These are phyloP conservation scores for Citeromyces nyonsensis DNA, from an alignment of 805 yeast species.

Conservation along the genomic window DNA sequence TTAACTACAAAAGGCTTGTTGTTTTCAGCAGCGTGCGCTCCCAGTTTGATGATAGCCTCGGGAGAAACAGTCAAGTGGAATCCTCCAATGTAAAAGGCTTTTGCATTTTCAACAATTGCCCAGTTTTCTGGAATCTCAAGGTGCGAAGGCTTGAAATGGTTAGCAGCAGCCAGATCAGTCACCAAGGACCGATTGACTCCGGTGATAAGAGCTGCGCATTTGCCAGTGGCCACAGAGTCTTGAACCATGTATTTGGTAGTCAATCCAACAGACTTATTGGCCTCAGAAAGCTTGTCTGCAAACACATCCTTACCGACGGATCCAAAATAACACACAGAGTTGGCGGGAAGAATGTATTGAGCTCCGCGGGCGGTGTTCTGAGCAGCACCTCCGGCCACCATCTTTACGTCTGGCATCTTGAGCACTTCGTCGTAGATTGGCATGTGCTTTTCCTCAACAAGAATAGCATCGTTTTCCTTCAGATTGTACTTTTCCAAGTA, in stretches of 20 bases:
- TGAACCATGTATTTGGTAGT: slow-evolving; percentile 75
- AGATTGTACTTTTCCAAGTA: slow-evolving; percentile 70
- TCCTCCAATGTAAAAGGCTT: slow-evolving; percentile 91
- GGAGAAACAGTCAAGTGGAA: slow-evolving; percentile 97
- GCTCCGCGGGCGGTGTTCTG: slow-evolving; percentile 99
- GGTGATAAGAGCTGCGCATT: slow-evolving; percentile 86
- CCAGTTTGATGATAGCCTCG: slow-evolving; percentile 79
- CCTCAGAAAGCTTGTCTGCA: slow-evolving; percentile 65
- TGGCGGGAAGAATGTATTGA: slow-evolving; percentile 70
- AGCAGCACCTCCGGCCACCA: slow-evolving; percentile 98
- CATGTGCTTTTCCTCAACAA: slow-evolving; percentile 68
- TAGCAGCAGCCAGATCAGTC: slow-evolving; percentile 96
- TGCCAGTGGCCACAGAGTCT: slow-evolving; percentile 73
- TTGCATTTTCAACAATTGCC: slow-evolving; percentile 68
- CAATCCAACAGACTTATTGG: slow-evolving; percentile 83
- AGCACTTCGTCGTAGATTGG: slow-evolving; percentile 77
- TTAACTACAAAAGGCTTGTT: slow-evolving; percentile 72
- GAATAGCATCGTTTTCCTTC: slow-evolving; percentile 88
- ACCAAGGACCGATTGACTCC: slow-evolving; percentile 85
- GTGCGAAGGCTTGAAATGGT: slow-evolving; percentile 85
- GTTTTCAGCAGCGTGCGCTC: slow-evolving; percentile 61
- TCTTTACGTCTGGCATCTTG: slow-evolving; percentile 37
- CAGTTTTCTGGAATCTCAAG: slow-evolving; percentile 83
- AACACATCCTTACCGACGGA: slow-evolving; percentile 90
- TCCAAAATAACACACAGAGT: slow-evolving; percentile 87